phyloP scores from a whole-genome alignment of 2,329 filamentous ascomycete species.

The Fulvia fulva region DNA sequence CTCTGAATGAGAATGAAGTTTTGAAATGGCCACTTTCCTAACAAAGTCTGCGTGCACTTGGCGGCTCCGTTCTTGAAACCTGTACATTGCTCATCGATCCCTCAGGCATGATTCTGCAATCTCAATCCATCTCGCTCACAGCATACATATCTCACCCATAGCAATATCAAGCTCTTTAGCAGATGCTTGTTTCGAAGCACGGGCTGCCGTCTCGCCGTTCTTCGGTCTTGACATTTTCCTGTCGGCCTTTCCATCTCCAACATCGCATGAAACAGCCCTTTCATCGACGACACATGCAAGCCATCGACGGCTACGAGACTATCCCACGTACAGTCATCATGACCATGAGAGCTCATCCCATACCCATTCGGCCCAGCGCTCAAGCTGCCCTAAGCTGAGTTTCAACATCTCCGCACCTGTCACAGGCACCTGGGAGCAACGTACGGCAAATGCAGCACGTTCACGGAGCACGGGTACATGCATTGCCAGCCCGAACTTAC shows the following conservation, averaged over 20 bases:
- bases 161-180: background rate
- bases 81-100: too few relatives aligned
- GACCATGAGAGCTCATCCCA: background rate
- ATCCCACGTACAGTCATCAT: background rate
- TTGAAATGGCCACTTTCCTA: background rate
- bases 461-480: background rate
- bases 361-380: background rate
- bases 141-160: too few relatives aligned
- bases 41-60: background rate
- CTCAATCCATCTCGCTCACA: too few relatives aligned
- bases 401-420: too few relatives aligned
- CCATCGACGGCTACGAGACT: background rate
- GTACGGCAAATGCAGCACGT: background rate
- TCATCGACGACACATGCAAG: too few relatives aligned
- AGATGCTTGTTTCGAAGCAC: background rate
- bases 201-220: too few relatives aligned
- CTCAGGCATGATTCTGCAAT: too few relatives aligned
- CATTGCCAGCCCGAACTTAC: too few relatives aligned
- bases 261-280: too few relatives aligned
- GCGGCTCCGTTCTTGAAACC: too few relatives aligned
- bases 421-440: background rate
- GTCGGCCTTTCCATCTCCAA: too few relatives aligned
- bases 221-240: too few relatives aligned
- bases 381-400: background rate
- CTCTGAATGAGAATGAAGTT: background rate